A percentile compares a stretch with the other conserved stretches of the same genome.
phyloP scores from a whole-genome alignment of 805 yeast genomes.

The Metschnikowia bowlesiae region DNA sequence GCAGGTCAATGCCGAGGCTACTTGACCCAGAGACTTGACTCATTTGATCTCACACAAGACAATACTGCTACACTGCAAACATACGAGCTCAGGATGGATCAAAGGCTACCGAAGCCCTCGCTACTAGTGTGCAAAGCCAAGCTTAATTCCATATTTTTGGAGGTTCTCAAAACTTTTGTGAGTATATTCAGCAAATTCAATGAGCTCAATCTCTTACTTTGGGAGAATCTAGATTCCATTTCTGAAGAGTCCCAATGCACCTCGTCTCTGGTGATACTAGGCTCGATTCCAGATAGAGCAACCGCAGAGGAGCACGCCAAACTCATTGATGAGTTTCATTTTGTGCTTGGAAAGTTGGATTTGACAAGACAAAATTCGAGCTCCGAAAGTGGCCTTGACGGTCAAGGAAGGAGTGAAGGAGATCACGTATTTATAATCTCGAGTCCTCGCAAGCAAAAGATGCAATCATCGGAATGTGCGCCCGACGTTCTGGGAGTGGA shows the following conservation, averaged over 20 bases:
- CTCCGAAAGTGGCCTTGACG: conserved; percentile 5
- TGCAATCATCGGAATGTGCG: not conserved
- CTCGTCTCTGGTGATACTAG: conserved; percentile 15
- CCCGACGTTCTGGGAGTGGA: not conserved
- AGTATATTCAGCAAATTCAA: conserved; percentile 29
- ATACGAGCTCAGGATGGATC: conserved; percentile 22
- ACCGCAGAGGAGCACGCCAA: conserved; percentile 30
- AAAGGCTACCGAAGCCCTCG: conserved; percentile 24
- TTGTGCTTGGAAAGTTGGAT: conserved; percentile 19
- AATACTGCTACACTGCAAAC: conserved; percentile 18
- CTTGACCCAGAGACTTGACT: not conserved
- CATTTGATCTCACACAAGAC: conserved; percentile 7
- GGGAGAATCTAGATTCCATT: conserved; percentile 27
- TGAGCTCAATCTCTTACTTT: conserved; percentile 21
- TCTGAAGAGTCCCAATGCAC: conserved; percentile 19
- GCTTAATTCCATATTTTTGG: conserved; percentile 34
- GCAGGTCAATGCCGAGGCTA: not conserved
- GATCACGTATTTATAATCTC: conserved; percentile 17
- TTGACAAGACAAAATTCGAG: conserved; percentile 10
- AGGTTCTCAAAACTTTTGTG: conserved; percentile 31
- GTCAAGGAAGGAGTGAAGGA: conserved; percentile 4
- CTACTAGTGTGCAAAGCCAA: conserved; percentile 27
- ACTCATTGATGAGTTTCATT: conserved; percentile 31
- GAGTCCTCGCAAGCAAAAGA: conserved; percentile 14
- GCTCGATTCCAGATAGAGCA: conserved; percentile 23